A percentile compares a stretch with the other conserved stretches of the same genome.
Evolutionary conservation across 2,329 filamentous ascomycete genomes (phyloP).

Genomic region (Ophiostoma montium): DNA sequence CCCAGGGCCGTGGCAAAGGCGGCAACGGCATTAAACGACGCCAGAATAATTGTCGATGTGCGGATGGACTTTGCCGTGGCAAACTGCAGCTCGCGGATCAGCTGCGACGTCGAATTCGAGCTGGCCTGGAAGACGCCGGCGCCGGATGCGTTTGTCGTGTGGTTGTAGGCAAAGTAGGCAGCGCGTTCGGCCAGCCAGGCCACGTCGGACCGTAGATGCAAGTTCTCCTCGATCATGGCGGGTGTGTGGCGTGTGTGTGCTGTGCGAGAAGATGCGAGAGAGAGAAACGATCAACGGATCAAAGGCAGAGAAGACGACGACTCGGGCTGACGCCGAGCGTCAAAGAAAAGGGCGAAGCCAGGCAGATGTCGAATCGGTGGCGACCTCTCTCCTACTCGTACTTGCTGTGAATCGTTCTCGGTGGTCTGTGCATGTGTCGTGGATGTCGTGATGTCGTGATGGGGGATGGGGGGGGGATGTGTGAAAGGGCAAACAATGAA

Average conservation of each 20-base stretch:
- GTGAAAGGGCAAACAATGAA: no score
- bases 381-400: no score
- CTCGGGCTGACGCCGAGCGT: constrained; percentile 8
- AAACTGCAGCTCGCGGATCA: constrained; percentile 38
- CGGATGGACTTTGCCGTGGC: constrained; percentile 42
- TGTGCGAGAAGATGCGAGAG: neutral
- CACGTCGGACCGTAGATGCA: constrained; percentile 14
- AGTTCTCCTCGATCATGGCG: constrained; percentile 10
- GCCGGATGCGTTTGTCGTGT: constrained; percentile 8
- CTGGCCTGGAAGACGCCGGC: constrained; percentile 14
- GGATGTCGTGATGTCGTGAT: no score
- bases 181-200: constrained; percentile 20
- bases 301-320: no score
- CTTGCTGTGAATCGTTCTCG: no score
- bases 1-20: constrained; percentile 41
- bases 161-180: constrained; percentile 10
- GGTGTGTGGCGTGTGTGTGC: neutral
- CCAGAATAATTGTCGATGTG: constrained; percentile 46
- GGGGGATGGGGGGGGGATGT: no score
- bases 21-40: constrained; percentile 45
- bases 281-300: neutral
- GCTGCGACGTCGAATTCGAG: constrained; percentile 27
- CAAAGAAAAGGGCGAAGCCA: constrained; percentile 8
- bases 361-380: no score
- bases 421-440: no score